phyloP scores from a whole-genome alignment of 2,329 filamentous ascomycete species.

The Colletotrichum gloeosporioides region DNA sequence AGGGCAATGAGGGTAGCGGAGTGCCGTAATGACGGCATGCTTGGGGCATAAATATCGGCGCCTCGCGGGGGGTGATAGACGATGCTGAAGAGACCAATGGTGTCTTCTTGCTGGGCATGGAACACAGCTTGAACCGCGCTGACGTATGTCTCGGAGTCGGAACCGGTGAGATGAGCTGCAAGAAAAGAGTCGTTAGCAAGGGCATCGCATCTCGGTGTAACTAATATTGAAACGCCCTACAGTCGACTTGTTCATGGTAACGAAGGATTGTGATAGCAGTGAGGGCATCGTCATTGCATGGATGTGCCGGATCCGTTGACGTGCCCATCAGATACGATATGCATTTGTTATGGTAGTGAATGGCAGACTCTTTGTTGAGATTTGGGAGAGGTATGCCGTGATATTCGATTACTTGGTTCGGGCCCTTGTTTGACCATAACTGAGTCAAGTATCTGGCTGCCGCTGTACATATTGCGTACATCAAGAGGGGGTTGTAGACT shows the following conservation, averaged over 20 bases:
- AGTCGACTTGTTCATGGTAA: constrained; percentile 1
- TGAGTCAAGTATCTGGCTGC: neutral
- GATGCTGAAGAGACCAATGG: neutral
- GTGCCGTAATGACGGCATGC: neutral
- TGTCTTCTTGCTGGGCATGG: neutral
- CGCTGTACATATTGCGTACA: constrained; percentile 7
- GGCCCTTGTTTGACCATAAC: neutral
- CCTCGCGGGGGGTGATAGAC: neutral
- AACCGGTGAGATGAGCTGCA: neutral
- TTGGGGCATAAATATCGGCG: neutral
- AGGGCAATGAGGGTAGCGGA: neutral
- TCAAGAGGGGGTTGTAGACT: neutral
- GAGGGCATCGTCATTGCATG: neutral
- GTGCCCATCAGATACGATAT: neutral
- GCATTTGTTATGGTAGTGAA: neutral
- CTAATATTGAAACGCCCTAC: neutral
- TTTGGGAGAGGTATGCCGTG: neutral
- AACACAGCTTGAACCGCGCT: constrained; percentile 1
- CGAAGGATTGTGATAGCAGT: neutral
- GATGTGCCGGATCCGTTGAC: neutral
- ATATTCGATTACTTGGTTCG: neutral
- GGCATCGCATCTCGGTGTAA: rapidly evolving
- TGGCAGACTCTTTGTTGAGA: neutral
- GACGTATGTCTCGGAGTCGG: constrained; percentile 2
- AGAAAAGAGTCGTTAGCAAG: neutral